phyloP scores from a whole-genome alignment of 2,329 filamentous ascomycete species.

The Chaetomiaceae sp. region DNA sequence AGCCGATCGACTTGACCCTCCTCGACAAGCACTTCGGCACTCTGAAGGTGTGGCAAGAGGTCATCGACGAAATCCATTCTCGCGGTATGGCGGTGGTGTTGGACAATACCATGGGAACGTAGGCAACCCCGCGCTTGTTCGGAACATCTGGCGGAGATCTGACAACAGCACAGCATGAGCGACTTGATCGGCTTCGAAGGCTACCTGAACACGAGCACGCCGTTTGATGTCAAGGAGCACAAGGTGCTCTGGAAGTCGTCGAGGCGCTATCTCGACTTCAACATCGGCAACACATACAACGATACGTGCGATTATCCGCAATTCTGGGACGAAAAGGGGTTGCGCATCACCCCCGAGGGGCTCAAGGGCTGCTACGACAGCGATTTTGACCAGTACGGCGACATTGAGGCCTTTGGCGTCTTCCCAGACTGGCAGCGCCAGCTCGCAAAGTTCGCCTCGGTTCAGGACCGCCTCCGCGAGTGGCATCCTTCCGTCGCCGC shows the following conservation, averaged over 20 bases:
- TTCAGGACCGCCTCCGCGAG: constrained; percentile 62
- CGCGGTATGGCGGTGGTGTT: constrained; percentile 62
- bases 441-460: constrained; percentile 61
- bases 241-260: constrained; percentile 52
- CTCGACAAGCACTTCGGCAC: constrained; percentile 60
- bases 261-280: constrained; percentile 55
- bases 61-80: constrained; percentile 56
- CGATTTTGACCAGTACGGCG: constrained; percentile 61
- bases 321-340: constrained; percentile 57
- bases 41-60: constrained; percentile 53
- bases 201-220: constrained; percentile 54
- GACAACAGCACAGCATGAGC: constrained; percentile 41
- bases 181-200: constrained; percentile 61
- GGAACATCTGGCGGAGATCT: neutral
- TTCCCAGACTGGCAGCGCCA: constrained; percentile 61
- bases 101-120: constrained; percentile 63
- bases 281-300: constrained; percentile 48
- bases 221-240: constrained; percentile 53
- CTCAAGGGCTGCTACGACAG: constrained; percentile 56
- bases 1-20: constrained; percentile 56
- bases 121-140: constrained; percentile 26
- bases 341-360: constrained; percentile 37
- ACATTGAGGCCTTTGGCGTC: constrained; percentile 59
- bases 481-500: constrained; percentile 56
- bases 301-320: constrained; percentile 53